phyloP scores from a whole-genome alignment of 2,329 filamentous ascomycete species.

The Aspergillus alliaceus region DNA sequence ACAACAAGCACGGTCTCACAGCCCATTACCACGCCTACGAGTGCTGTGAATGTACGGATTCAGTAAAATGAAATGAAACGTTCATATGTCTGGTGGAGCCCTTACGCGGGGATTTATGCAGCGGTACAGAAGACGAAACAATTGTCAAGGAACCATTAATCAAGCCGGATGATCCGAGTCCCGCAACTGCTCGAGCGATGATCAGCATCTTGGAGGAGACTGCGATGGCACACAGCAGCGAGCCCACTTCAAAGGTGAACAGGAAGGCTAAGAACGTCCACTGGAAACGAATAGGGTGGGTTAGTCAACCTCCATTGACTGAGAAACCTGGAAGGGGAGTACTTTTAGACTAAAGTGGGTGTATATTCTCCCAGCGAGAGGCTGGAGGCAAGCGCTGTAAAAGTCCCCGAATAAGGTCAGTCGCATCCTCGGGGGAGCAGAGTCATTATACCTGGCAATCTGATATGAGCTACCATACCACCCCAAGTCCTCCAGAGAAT shows the following conservation, averaged over 20 bases:
- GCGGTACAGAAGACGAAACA: conserved; percentile 15
- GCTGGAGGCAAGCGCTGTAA: not conserved
- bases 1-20: too few species aligned
- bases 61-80: too few species aligned
- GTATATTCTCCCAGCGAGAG: not conserved
- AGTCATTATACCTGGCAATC: not conserved
- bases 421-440: too few species aligned
- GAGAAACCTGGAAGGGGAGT: not conserved
- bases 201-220: conserved; percentile 36
- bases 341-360: not conserved
- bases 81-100: too few species aligned
- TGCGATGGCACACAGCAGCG: conserved; percentile 42
- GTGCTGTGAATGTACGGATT: too few species aligned
- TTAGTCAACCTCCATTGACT: too few species aligned
- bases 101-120: too few species aligned
- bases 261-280: conserved; percentile 32
- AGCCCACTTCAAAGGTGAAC: conserved; percentile 45
- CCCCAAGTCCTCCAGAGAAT: conserved; percentile 28
- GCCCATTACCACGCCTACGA: too few species aligned
- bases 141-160: conserved; percentile 29
- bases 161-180: conserved; percentile 37
- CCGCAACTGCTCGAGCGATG: conserved; percentile 40
- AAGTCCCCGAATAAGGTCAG: too few species aligned
- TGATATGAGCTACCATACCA: conserved; percentile 39
- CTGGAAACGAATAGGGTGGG: too few species aligned